Base-by-base conservation (phyloP, 2,329 filamentous ascomycete genomes). In the Cercospora zeina region DNA sequence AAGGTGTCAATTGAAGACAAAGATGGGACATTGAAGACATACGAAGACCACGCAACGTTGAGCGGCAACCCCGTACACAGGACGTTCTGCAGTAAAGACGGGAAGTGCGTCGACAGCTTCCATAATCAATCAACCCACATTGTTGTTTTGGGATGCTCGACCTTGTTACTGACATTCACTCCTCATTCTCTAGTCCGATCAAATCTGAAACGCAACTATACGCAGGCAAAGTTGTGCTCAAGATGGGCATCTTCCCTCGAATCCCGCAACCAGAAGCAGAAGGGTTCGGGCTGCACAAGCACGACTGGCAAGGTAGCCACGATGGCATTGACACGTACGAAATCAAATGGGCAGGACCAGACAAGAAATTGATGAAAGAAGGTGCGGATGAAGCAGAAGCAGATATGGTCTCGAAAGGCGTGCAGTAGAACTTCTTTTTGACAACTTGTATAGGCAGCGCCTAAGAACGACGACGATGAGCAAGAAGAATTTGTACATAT, bases 211-310 rank as follows among this genome's bases (percentile, higher is more conserved):
- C 79, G 0, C 72, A 74, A 16, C 53, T 73, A 0, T 75, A 74
- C 45, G 73, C 77, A 4, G 74, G 75, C n/a, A 80, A 79, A 65
- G 73, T 79, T 0, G 72, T 83, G 13, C 55, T 83, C 50, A 83
- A 83, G 69, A 77, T 82, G 74, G 81, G 81, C 11, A 79, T 83
- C 45, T 81, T 80, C 64, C 78, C 78, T 4, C 70, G 77, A 3
- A 81, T 82, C 24, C 79, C 80, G 4, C 69, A 74, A 60, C 80
- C 80, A 0, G 79, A 81, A 62, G 73, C 71, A 51, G 80, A 82
- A 69, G 73, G 68, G 14, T 82, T 82, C 69, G 76, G 74, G 2
- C 59, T 69, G n/a, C 75, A 79, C 64, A 73, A 76, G 54, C 78
- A 82, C 64, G 65, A 68, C 2, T 82, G 80, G 80, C 73, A 79